These are phyloP conservation scores for Phellinidium pouzarii DNA, from an alignment of 1,284 basidiomycete genomes.

Conservation along the genomic window DNA sequence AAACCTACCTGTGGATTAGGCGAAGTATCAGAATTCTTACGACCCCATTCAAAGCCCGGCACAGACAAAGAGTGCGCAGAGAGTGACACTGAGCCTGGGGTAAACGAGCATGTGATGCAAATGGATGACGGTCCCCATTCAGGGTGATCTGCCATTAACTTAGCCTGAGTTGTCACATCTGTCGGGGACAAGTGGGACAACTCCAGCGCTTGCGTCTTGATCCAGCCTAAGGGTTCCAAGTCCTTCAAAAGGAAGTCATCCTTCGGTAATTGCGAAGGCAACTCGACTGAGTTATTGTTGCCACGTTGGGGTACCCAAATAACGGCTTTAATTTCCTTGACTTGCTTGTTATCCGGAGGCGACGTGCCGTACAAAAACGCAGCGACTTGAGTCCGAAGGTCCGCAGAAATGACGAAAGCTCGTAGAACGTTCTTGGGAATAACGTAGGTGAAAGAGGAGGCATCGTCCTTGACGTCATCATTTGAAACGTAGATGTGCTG, in stretches of 20 bases:
- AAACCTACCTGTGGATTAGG: slow-evolving; percentile 63
- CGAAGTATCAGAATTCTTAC: slow-evolving; percentile 87
- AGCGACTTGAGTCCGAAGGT: slow-evolving; percentile 94
- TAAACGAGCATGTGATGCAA: slow-evolving; percentile 93
- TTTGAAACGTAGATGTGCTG: slow-evolving; percentile 99
- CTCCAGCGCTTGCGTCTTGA: slow-evolving; percentile 94
- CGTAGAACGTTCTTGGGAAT: slow-evolving; percentile 96
- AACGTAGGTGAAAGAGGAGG: slow-evolving; percentile 89
- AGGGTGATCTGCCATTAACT: slow-evolving; percentile 92
- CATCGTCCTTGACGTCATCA: slow-evolving; percentile 98
- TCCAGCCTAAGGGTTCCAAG: slow-evolving; percentile 94
- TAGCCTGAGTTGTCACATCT: slow-evolving; percentile 94
- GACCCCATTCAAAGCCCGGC: slow-evolving; percentile 96
- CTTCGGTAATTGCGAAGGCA: slow-evolving; percentile 81
- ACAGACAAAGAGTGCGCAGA: slow-evolving; percentile 89
- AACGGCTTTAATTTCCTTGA: slow-evolving; percentile 97
- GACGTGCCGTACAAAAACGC: slow-evolving; percentile 91
- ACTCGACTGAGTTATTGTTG: slow-evolving; percentile 87
- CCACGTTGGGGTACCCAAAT: slow-evolving; percentile 96
- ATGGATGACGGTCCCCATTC: slow-evolving; percentile 94
- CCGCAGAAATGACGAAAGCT: slow-evolving; percentile 90
- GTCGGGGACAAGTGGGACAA: slow-evolving; percentile 87
- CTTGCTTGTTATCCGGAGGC: slow-evolving; percentile 94
- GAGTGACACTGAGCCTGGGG: slow-evolving; percentile 93
- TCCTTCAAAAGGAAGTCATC: slow-evolving; percentile 95